These are phyloP conservation scores for Lactarius hengduanensis DNA, from an alignment of 768 basidiomycete species.

Conservation along the genomic window DNA sequence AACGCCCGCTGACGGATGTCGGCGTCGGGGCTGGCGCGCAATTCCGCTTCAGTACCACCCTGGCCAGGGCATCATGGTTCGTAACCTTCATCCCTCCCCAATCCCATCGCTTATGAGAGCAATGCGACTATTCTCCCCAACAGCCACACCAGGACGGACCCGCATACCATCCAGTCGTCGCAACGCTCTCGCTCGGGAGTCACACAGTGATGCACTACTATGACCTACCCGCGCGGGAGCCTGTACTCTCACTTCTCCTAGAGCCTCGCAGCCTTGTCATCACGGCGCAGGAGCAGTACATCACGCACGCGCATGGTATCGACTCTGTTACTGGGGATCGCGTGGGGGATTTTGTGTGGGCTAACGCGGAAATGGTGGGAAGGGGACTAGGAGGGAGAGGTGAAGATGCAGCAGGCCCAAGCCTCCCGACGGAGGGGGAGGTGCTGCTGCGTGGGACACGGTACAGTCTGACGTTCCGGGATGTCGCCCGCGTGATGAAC, in stretches of 20 bases:
- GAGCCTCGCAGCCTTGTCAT: constrained; percentile 86
- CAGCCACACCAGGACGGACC: constrained; percentile 95
- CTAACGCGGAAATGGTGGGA: constrained; percentile 58
- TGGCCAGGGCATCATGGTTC: constrained; percentile 92
- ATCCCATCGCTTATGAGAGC: constrained; percentile 20
- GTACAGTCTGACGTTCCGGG: constrained; percentile 85
- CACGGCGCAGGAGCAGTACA: constrained; percentile 67
- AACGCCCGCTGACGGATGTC: neutral
- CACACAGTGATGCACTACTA: constrained; percentile 86
- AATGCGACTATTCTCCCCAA: constrained; percentile 2
- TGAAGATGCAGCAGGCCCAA: constrained; percentile 35
- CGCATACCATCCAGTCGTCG: constrained; percentile 81
- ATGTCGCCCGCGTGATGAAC: constrained; percentile 60
- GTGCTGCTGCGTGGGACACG: constrained; percentile 55
- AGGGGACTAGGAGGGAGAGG: constrained; percentile 32
- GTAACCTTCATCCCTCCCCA: constrained; percentile 21
- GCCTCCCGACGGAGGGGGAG: constrained; percentile 41
- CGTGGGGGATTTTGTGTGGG: constrained; percentile 40
- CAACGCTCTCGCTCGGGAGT: constrained; percentile 86
- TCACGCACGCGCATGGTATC: constrained; percentile 80
- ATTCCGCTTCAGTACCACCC: constrained; percentile 60
- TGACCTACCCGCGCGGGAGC: constrained; percentile 58
- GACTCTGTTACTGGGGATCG: constrained; percentile 53
- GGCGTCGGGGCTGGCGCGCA: neutral
- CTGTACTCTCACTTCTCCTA: constrained; percentile 70